Conservation (phyloP, 805 yeast genomes). For the Danielia oregonensis region DNA sequence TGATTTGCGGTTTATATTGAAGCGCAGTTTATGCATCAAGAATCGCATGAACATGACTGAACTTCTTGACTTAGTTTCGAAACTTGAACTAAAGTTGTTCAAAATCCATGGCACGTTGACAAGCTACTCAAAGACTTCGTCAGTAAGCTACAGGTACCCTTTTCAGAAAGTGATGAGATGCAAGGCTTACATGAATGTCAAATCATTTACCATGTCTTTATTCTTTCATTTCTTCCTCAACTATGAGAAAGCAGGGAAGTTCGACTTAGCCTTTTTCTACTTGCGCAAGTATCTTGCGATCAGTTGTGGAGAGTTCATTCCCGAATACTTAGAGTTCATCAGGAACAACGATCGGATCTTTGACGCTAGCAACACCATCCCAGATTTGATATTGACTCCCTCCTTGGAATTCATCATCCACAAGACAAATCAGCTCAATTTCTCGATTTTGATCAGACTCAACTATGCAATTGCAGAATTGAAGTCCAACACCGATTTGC, state of each 20-base stretch:
- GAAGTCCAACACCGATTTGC: slow-evolving; percentile 17
- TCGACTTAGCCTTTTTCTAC: slow-evolving; percentile 30
- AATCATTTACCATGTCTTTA: slow-evolving; percentile 25
- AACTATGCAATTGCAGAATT: slow-evolving; percentile 20
- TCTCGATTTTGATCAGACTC: slow-evolving; percentile 23
- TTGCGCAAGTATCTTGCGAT: slow-evolving; percentile 26
- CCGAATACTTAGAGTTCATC: slow-evolving; percentile 28
- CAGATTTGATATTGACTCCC: slow-evolving; percentile 43
- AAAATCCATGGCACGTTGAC: not conserved
- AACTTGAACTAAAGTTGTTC: not conserved
- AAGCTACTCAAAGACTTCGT: slow-evolving; percentile 1
- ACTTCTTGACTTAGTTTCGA: slow-evolving; percentile 21
- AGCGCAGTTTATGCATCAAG: slow-evolving; percentile 38
- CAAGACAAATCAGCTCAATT: slow-evolving; percentile 25
- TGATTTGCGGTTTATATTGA: slow-evolving; percentile 28
- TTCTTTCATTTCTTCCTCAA: slow-evolving; percentile 35
- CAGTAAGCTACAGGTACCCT: slow-evolving; percentile 1
- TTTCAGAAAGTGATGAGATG: slow-evolving; percentile 16
- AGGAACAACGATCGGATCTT: slow-evolving; percentile 32
- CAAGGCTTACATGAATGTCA: slow-evolving; percentile 26
- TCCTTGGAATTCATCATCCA: slow-evolving; percentile 29
- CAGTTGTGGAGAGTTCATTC: slow-evolving; percentile 26
- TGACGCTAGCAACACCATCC: slow-evolving; percentile 29
- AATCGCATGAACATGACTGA: slow-evolving; percentile 33
- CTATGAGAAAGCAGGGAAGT: slow-evolving; percentile 30